A percentile compares a stretch with the other conserved stretches of the same genome.
These are phyloP conservation scores for Penicillium argentinense DNA, from an alignment of 495 filamentous ascomycete species.

Conservation along the genomic window DNA sequence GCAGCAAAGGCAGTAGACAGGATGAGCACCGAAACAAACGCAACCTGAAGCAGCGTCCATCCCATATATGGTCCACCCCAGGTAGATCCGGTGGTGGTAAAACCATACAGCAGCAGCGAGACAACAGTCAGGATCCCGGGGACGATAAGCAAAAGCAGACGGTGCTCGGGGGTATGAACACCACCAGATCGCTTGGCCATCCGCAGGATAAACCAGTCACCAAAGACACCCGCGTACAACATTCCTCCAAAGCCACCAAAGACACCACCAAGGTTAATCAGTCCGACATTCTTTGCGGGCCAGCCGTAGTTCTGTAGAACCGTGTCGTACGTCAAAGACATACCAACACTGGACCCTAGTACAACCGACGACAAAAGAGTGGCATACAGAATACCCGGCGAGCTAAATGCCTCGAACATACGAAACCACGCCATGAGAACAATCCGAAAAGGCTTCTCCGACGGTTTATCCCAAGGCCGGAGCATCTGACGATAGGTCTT, in stretches of 20 bases:
- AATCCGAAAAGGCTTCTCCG: constrained; percentile 9
- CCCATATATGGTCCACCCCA: constrained; percentile 41
- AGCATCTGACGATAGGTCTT: constrained; percentile 34
- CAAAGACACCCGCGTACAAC: constrained; percentile 35
- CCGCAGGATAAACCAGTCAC: constrained; percentile 31
- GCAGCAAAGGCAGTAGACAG: constrained; percentile 35
- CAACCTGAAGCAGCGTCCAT: constrained; percentile 36
- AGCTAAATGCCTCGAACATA: constrained; percentile 34
- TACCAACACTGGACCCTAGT: constrained; percentile 32
- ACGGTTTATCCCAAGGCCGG: constrained; percentile 15
- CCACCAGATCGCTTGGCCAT: constrained; percentile 34
- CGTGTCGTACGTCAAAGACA: constrained; percentile 37
- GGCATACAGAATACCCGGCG: constrained; percentile 38
- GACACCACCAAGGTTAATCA: constrained; percentile 37
- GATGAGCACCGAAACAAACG: constrained; percentile 39
- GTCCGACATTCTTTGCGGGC: constrained; percentile 28
- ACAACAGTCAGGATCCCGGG: constrained; percentile 30
- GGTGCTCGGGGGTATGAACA: constrained; percentile 36
- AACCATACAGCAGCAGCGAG: constrained; percentile 34
- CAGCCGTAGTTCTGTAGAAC: constrained; percentile 36
- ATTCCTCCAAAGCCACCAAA: constrained; percentile 39
- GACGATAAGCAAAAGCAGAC: constrained; percentile 34
- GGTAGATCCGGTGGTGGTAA: constrained; percentile 30
- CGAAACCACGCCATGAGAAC: constrained; percentile 28
- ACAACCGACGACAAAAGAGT: constrained; percentile 33